Conservation (phyloP, 73 alveolate genomes). For the Paramecium bursaria region DNA sequence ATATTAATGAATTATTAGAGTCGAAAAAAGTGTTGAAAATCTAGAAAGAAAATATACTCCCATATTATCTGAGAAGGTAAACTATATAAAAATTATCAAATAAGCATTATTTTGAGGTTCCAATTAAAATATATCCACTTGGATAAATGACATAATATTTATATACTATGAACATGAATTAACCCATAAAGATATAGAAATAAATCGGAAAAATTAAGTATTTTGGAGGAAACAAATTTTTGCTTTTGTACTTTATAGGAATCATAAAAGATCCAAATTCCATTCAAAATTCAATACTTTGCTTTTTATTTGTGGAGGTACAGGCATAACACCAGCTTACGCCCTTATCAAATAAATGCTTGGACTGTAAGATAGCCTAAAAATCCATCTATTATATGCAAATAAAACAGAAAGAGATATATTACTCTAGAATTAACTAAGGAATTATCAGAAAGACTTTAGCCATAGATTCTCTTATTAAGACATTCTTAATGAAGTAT, state of each 20-base stretch:
- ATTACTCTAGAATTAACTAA: too few relatives aligned
- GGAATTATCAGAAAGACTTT: too few relatives aligned
- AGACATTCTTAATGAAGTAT: not conserved
- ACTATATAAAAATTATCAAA: not conserved
- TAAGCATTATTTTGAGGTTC: conserved; percentile 31
- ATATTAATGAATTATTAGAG: too few relatives aligned
- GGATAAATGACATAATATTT: conserved; percentile 37
- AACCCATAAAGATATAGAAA: not conserved
- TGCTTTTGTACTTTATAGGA: not conserved
- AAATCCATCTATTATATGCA: not conserved
- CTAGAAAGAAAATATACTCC: conserved; percentile 47
- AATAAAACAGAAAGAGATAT: not conserved
- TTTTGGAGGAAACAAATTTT: not conserved
- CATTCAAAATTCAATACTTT: not conserved
- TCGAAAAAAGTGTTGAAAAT: too few relatives aligned
- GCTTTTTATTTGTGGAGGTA: conserved; percentile 56
- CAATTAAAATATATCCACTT: conserved; percentile 9
- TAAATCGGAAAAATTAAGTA: conserved; percentile 17
- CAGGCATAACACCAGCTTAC: conserved; percentile 1
- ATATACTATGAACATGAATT: not conserved
- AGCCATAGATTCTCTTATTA: not conserved
- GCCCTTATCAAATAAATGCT: not conserved
- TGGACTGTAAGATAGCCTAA: not conserved
- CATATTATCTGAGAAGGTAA: not conserved
- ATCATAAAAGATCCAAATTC: not conserved